phyloP scores from a whole-genome alignment of 2,329 filamentous ascomycete genomes.

The Fusarium sp. region DNA sequence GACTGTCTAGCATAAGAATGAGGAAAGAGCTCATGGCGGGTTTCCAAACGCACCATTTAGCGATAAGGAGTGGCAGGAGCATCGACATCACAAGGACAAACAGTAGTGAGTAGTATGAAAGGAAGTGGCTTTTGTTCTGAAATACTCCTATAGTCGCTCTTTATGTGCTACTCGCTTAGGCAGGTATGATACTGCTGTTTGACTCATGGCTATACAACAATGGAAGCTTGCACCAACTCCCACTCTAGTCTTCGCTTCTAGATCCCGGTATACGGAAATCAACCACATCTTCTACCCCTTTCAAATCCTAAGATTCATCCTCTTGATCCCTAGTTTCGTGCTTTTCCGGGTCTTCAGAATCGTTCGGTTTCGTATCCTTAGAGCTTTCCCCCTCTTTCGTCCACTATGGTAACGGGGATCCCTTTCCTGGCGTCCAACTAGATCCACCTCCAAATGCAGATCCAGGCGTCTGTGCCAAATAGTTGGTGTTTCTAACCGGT shows the following conservation, averaged over 20 bases:
- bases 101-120: background rate
- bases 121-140: background rate
- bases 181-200: background rate
- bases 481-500: constrained; percentile 55
- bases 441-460: constrained; percentile 53
- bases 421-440: constrained; percentile 61
- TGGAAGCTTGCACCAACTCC: background rate
- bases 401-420: constrained; percentile 50
- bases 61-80: background rate
- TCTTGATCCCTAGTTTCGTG: background rate
- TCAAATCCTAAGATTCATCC: background rate
- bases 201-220: background rate
- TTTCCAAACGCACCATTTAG: background rate
- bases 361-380: background rate
- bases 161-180: background rate
- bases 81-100: background rate
- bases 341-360: background rate
- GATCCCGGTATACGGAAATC: background rate
- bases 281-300: background rate
- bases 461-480: constrained; percentile 49
- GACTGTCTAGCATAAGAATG: background rate
- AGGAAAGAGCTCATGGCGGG: background rate
- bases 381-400: background rate
- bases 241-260: background rate
- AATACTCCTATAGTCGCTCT: background rate